These are phyloP conservation scores for Acidiella bohemica DNA, from an alignment of 495 filamentous ascomycete species.

Conservation along the genomic window DNA sequence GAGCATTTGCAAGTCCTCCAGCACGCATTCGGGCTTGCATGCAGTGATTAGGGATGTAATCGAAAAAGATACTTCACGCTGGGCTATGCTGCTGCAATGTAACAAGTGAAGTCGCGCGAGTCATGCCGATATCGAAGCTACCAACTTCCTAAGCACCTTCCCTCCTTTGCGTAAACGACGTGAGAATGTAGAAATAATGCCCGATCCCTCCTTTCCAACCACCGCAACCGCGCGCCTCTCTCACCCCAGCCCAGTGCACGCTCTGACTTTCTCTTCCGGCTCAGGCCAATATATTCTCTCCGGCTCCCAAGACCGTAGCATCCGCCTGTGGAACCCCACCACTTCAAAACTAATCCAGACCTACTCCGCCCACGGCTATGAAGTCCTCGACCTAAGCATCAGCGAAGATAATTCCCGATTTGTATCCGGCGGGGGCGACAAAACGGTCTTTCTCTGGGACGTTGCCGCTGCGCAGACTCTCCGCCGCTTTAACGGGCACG, in stretches of 20 bases:
- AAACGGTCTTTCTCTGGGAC: conserved; percentile 86
- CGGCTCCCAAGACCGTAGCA: conserved; percentile 69
- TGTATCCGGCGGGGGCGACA: conserved; percentile 72
- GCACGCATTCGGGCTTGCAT: too few species aligned
- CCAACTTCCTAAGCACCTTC: too few species aligned
- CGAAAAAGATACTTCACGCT: too few species aligned
- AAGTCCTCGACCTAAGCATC: conserved; percentile 68
- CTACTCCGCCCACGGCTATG: conserved; percentile 82
- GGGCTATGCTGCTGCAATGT: too few species aligned
- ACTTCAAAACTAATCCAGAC: conserved; percentile 55
- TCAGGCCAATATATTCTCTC: conserved; percentile 67
- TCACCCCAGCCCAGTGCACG: conserved; percentile 51
- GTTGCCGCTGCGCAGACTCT: conserved; percentile 62
- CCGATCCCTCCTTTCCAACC: conserved; percentile 29
- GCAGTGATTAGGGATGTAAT: too few species aligned
- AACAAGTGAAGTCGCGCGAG: too few species aligned
- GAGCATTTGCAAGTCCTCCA: too few species aligned
- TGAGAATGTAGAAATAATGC: too few species aligned
- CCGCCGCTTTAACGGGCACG: conserved; percentile 49
- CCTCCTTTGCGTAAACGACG: too few species aligned
- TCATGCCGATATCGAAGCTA: too few species aligned
- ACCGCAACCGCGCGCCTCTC: conserved; percentile 24
- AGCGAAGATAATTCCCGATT: conserved; percentile 68
- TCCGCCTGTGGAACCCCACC: conserved; percentile 65
- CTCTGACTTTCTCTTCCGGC: conserved; percentile 55